A percentile compares a stretch with the other conserved stretches of the same genome.
Evolutionary conservation across 305 asterid genomes (phyloP).

Genomic region (Caryopteris hybrid): DNA sequence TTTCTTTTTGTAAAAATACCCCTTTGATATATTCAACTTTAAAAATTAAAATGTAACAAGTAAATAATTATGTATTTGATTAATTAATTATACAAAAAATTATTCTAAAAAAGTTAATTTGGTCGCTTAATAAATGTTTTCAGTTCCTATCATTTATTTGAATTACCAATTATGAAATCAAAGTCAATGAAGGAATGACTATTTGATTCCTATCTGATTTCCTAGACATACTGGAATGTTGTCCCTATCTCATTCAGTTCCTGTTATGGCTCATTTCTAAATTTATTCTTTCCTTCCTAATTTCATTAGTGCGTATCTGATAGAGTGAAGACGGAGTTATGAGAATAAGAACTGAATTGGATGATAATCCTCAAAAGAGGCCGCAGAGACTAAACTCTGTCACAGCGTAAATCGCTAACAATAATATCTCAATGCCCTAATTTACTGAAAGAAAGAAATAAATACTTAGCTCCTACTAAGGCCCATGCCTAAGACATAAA

Average conservation of each 20-base stretch:
- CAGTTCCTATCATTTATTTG: not conserved
- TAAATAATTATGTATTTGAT: not conserved
- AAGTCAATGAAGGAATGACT: not conserved
- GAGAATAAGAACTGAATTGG: too few relatives aligned
- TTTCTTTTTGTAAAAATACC: not conserved
- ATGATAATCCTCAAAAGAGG: too few relatives aligned
- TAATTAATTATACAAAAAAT: not conserved
- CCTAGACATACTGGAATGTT: not conserved
- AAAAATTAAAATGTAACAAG: not conserved
- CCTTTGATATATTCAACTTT: not conserved
- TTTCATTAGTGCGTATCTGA: not conserved
- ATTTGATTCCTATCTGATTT: not conserved
- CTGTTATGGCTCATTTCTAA: not conserved
- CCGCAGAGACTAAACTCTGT: too few relatives aligned
- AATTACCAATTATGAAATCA: not conserved
- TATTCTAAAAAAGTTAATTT: not conserved
- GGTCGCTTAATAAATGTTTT: not conserved
- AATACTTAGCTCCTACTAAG: too few relatives aligned
- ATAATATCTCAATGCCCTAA: too few relatives aligned
- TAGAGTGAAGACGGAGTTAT: too few relatives aligned
- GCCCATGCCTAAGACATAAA: too few relatives aligned
- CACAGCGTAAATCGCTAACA: too few relatives aligned
- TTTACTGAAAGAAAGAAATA: too few relatives aligned
- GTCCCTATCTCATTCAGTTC: not conserved
- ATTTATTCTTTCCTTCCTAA: not conserved